Evolutionary conservation across 2,329 filamentous ascomycete genomes (phyloP), one percentile per base, ranked within the genome.

Genomic region (Pseudocercospora cruenta): DNA sequence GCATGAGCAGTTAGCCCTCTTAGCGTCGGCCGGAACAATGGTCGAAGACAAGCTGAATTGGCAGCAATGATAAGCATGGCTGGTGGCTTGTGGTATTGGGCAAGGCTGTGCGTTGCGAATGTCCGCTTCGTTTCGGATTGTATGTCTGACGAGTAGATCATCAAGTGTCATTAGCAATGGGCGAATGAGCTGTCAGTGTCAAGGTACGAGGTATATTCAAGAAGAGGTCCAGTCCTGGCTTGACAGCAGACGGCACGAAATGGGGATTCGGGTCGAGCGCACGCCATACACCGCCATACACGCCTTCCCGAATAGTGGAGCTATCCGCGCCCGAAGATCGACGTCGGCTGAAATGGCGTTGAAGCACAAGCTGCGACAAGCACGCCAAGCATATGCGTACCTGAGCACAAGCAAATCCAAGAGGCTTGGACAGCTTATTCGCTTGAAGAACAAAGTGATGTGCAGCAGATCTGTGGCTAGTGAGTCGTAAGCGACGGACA

Each of bases 81-180:
- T 28, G 47, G 60, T 16, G 39, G 49, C 36, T 53, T 33, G 22
- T 43, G 21, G 64, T 31, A 70, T 70, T 69, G 68, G 68, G 39
- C 53, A 43, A 24, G n/a, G 31, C 28, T 16, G 45, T 45, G 43
- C 58, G 45, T 54, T 43, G 47, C 51, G 60, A 65, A 64, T 67
- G 58, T 69, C 69, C 62, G 67, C 58, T 58, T 62, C 60, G 67
- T 67, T 65, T 67, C 63, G 61, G 45, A 54, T 28, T 55, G 64
- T 64, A 14, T 55, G 33, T 55, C 19, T 28, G 28, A 26, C 31
- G 28, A 62, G 33, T 36, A 22, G 55, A 31, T 57, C 21, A 19
- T 22, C 58, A 62, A 62, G 57, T 51, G 66, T 66, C 53, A 66
- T 68, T 63, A 63, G 22, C 31, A 43, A 24, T 28, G 49, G 10